A percentile compares a stretch with the other conserved stretches of the same genome.
phyloP scores from a whole-genome alignment of 345 rosid genomes.

The Isatis tinctoria region DNA sequence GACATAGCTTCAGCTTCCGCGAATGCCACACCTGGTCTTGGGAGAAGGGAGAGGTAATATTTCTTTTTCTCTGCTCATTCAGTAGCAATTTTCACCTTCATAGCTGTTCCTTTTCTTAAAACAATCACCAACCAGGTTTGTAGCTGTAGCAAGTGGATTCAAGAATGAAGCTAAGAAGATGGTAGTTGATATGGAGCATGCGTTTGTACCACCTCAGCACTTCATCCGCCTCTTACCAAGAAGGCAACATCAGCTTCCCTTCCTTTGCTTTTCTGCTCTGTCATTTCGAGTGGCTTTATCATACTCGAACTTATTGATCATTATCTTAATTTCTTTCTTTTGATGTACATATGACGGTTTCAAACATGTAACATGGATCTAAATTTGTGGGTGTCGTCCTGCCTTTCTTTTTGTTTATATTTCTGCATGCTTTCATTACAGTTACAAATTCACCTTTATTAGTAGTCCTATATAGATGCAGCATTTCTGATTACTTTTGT shows the following conservation, averaged over 20 bases:
- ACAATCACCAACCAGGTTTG: slow-evolving; percentile 40
- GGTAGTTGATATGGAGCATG: slow-evolving; percentile 99
- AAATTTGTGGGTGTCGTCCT: neutral
- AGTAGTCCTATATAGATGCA: neutral
- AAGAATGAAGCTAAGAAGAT: slow-evolving; percentile 89
- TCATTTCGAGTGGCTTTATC: neutral
- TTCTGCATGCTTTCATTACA: neutral
- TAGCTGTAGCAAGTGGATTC: slow-evolving; percentile 77
- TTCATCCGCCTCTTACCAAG: slow-evolving; percentile 95
- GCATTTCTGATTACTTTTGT: neutral
- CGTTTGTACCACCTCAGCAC: slow-evolving; percentile 98
- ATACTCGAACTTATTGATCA: neutral
- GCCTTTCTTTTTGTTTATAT: neutral
- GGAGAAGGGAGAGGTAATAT: slow-evolving; percentile 79
- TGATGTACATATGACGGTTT: neutral
- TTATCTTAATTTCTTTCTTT: neutral
- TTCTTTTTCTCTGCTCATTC: neutral
- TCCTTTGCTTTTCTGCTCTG: neutral
- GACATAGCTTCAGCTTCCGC: slow-evolving; percentile 78
- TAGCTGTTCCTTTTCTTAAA: neutral
- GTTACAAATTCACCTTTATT: neutral
- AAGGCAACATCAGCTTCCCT: neutral
- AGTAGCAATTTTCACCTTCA: neutral
- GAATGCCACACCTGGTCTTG: slow-evolving; percentile 76
- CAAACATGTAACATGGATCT: neutral